phyloP scores from a whole-genome alignment of 2,329 filamentous ascomycete species.

The Hysterium pulicare region DNA sequence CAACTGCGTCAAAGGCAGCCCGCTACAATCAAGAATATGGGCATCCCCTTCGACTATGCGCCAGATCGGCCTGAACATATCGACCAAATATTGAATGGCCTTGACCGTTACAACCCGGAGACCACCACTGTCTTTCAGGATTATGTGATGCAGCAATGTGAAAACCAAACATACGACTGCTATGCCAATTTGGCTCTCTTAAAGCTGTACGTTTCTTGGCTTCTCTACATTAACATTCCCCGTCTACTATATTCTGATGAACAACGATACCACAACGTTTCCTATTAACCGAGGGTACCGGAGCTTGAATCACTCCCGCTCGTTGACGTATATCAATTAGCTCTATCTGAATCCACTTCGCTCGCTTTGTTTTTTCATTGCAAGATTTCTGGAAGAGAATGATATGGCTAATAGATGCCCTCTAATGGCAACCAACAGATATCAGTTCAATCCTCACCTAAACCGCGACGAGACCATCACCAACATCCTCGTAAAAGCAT shows the following conservation, averaged over 20 bases:
- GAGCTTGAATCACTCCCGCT: conserved; percentile 55
- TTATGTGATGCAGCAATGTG: conserved; percentile 92
- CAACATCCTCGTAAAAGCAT: conserved; percentile 97
- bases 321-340: conserved; percentile 70
- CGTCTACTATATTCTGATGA: conserved; percentile 67
- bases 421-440: conserved; percentile 58
- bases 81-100: conserved; percentile 88
- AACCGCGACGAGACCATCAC: conserved; percentile 95
- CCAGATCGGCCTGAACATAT: conserved; percentile 90
- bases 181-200: conserved; percentile 94
- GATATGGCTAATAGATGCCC: too few species aligned
- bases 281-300: conserved; percentile 87
- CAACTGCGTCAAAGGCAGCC: neutral
- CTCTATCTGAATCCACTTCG: conserved; percentile 62
- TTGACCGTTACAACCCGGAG: conserved; percentile 98
- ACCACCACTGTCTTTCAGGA: conserved; percentile 90
- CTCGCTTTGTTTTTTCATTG: conserved; percentile 1
- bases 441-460: conserved; percentile 99
- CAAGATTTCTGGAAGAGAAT: too few species aligned
- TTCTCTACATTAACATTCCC: conserved; percentile 14
- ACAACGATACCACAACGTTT: conserved; percentile 75
- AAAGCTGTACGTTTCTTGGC: conserved; percentile 76
- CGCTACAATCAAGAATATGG: conserved; percentile 29
- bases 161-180: conserved; percentile 89
- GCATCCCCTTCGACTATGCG: conserved; percentile 73